A percentile compares a stretch with the other conserved stretches of the same genome.
phyloP scores from a whole-genome alignment of 257 asterid genomes.

The Gentiana straminea region DNA sequence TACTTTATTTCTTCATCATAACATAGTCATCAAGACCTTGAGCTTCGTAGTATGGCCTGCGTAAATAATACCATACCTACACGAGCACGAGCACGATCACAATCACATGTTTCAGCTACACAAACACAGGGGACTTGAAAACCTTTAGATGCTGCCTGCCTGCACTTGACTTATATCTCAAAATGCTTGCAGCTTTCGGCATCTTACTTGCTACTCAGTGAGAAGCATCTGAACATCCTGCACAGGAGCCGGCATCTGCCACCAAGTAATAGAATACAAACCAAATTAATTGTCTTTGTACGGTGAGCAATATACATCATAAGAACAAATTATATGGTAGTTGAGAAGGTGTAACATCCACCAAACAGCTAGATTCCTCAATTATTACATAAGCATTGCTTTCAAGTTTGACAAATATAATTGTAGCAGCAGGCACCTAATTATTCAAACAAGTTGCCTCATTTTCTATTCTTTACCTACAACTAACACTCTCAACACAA shows the following conservation, averaged over 20 bases:
- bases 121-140: not conserved
- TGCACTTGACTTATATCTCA: not conserved
- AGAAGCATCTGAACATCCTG: conserved; percentile 42
- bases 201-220: conserved; percentile 26
- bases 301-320: too few species aligned
- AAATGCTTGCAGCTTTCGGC: not conserved
- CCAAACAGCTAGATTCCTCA: too few species aligned
- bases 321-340: too few species aligned
- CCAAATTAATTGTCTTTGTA: not conserved
- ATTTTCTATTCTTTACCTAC: too few species aligned
- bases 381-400: too few species aligned
- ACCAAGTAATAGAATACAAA: conserved; percentile 1
- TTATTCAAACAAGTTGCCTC: too few species aligned
- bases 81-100: not conserved
- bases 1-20: not conserved
- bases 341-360: too few species aligned
- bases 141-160: not conserved
- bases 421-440: too few species aligned
- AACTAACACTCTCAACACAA: too few species aligned
- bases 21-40: not conserved
- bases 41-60: not conserved
- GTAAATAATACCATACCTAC: not conserved
- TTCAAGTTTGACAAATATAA: too few species aligned
- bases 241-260: conserved; percentile 32
- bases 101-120: conserved; percentile 1